These are phyloP conservation scores for Malus sylvestris DNA, from an alignment of 306 rosid genomes.

Conservation along the genomic window DNA sequence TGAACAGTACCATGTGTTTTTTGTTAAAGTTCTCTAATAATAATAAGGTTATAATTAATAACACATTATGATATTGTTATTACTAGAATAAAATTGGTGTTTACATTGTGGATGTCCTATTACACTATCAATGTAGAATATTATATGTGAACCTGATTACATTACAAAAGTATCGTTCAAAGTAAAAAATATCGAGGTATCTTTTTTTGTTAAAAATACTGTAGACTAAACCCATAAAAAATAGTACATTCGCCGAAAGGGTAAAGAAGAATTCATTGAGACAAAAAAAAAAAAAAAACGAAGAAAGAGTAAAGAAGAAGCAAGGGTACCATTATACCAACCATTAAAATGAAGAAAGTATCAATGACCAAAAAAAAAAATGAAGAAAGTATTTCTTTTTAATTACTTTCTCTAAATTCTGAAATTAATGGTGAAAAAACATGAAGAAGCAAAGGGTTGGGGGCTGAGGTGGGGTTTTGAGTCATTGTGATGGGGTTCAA, in stretches of 20 bases:
- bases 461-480: background rate
- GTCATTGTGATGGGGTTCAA: background rate
- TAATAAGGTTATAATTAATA: too few species aligned
- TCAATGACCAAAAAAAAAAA: background rate
- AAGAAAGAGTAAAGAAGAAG: constrained; percentile 16
- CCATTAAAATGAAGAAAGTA: background rate
- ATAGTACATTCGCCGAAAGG: background rate
- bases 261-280: background rate
- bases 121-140: background rate
- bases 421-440: background rate
- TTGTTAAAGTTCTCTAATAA: too few species aligned
- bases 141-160: background rate
- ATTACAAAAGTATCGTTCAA: background rate
- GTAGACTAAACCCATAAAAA: background rate
- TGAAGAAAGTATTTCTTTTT: background rate
- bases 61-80: too few species aligned
- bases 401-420: background rate
- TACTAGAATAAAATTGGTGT: background rate
- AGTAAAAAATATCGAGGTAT: too few species aligned
- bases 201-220: too few species aligned
- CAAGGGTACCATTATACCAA: background rate
- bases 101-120: background rate
- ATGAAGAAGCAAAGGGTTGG: too few species aligned
- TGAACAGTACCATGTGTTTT: too few species aligned
- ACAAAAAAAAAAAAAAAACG: background rate